A percentile compares a stretch with the other conserved stretches of the same genome.
Evolutionary conservation across 2,329 filamentous ascomycete species (phyloP).

Genomic region (Stemphylium beticola): DNA sequence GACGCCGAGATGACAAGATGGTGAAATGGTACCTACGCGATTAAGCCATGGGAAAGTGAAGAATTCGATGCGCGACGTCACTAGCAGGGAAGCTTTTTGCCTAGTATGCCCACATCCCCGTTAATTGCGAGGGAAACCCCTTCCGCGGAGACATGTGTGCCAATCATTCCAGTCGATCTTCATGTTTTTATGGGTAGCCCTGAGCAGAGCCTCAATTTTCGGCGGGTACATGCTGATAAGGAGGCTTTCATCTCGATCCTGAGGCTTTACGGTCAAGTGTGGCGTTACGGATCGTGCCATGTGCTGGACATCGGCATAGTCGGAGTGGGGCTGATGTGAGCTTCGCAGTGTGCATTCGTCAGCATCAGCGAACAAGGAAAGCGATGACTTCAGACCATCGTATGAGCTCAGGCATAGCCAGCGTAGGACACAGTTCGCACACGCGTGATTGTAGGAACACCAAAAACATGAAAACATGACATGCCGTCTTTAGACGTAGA

Average conservation of each 20-base stretch:
- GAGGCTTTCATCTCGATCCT: slow-evolving; percentile 7
- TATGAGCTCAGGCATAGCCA: neutral
- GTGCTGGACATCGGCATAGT: slow-evolving; percentile 8
- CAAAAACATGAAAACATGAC: neutral
- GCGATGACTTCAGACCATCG: neutral
- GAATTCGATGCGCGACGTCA: slow-evolving; percentile 35
- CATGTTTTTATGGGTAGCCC: neutral
- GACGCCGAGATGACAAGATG: neutral
- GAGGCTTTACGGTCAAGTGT: slow-evolving; percentile 7
- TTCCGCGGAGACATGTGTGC: neutral
- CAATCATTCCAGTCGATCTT: slow-evolving; percentile 7
- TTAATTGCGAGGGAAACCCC: neutral
- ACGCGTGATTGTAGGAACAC: neutral
- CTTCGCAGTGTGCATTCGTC: neutral
- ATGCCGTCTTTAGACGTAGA: neutral
- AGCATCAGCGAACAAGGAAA: neutral
- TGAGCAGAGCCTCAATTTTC: neutral
- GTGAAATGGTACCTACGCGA: slow-evolving; percentile 2
- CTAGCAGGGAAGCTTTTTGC: slow-evolving; percentile 20
- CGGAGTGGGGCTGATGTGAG: neutral
- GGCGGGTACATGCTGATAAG: slow-evolving; percentile 1
- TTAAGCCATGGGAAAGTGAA: slow-evolving; percentile 22
- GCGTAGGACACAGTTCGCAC: neutral
- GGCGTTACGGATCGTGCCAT: slow-evolving; percentile 6
- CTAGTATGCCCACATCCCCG: slow-evolving; percentile 8